These are phyloP conservation scores for Meredithiella fracta DNA, from an alignment of 2,329 filamentous ascomycete genomes.

Conservation along the genomic window DNA sequence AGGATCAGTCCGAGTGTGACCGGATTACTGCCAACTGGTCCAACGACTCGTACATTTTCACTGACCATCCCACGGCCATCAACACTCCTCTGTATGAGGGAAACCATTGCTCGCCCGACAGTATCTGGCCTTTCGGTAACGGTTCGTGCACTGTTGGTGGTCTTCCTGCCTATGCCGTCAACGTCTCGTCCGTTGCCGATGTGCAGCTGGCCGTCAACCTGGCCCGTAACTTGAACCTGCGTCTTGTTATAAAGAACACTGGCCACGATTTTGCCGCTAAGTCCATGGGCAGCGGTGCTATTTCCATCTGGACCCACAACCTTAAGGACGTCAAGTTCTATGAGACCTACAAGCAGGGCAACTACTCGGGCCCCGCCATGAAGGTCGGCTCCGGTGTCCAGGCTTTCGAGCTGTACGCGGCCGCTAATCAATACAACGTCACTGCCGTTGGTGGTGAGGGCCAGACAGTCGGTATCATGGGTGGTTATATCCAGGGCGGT, in stretches of 20 bases:
- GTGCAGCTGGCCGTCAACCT: slow-evolving; percentile 32
- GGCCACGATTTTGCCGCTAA: slow-evolving; percentile 34
- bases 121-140: slow-evolving; percentile 17
- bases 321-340: slow-evolving; percentile 27
- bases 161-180: slow-evolving; percentile 27
- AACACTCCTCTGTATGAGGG: slow-evolving; percentile 17
- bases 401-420: slow-evolving; percentile 28
- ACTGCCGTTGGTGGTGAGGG: slow-evolving; percentile 18
- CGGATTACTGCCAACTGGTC: slow-evolving; percentile 18
- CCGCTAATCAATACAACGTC: slow-evolving; percentile 20
- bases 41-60: slow-evolving; percentile 12
- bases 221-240: slow-evolving; percentile 29
- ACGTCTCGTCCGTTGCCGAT: slow-evolving; percentile 26
- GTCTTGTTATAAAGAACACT: slow-evolving; percentile 35
- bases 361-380: slow-evolving; percentile 35
- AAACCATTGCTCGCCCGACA: slow-evolving; percentile 10
- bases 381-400: slow-evolving; percentile 38
- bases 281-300: slow-evolving; percentile 25
- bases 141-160: slow-evolving; percentile 25
- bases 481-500: slow-evolving; percentile 40
- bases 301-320: slow-evolving; percentile 25
- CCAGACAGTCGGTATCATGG: slow-evolving; percentile 35
- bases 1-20: slow-evolving; percentile 19
- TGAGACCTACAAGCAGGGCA: slow-evolving; percentile 23
- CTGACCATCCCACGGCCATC: slow-evolving; percentile 15